Evolutionary conservation across 1,139 yeast species (phyloP).

Genomic region (Zygoascus hellenicus): DNA sequence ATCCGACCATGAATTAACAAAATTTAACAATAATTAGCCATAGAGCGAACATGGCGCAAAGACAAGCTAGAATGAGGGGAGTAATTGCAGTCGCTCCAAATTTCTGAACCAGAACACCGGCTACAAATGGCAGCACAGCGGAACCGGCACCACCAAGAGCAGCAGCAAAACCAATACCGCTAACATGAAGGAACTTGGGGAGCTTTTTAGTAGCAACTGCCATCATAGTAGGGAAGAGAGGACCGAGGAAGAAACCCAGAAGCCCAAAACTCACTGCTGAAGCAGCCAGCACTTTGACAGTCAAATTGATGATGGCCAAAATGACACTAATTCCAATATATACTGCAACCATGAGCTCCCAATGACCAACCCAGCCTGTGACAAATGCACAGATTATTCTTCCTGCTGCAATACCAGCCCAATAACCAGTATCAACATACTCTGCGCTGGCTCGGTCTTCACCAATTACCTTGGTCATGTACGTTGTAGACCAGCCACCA

Average conservation of each 20-base stretch:
- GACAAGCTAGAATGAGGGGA: slow-evolving; percentile 12
- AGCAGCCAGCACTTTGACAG: slow-evolving; percentile 21
- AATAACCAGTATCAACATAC: slow-evolving; percentile 62
- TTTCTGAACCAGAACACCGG: slow-evolving; percentile 25
- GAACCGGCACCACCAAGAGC: slow-evolving; percentile 78
- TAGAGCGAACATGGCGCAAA: slow-evolving; percentile 12
- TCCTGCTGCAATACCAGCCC: slow-evolving; percentile 66
- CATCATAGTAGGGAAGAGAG: slow-evolving; percentile 70
- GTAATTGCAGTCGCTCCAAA: slow-evolving; percentile 15
- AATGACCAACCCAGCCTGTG: slow-evolving; percentile 22
- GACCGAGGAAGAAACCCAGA: slow-evolving; percentile 68
- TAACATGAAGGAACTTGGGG: slow-evolving; percentile 55
- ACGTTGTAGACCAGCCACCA: slow-evolving; percentile 70
- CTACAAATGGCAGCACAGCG: slow-evolving; percentile 38
- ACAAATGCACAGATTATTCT: slow-evolving; percentile 42
- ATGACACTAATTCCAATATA: slow-evolving; percentile 20
- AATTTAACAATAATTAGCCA: slow-evolving; percentile 13
- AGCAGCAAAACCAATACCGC: slow-evolving; percentile 67
- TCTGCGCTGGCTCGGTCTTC: slow-evolving; percentile 46
- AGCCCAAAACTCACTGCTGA: slow-evolving; percentile 40
- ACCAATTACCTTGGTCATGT: slow-evolving; percentile 49
- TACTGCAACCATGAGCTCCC: slow-evolving; percentile 21
- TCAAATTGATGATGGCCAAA: slow-evolving; percentile 23
- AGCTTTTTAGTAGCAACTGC: slow-evolving; percentile 55
- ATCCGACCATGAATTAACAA: neutral